Evolutionary conservation across 108 stramenopile species (phyloP), one percentile per base, ranked within the genome.

Genomic region (Parietichytrium sp.): DNA sequence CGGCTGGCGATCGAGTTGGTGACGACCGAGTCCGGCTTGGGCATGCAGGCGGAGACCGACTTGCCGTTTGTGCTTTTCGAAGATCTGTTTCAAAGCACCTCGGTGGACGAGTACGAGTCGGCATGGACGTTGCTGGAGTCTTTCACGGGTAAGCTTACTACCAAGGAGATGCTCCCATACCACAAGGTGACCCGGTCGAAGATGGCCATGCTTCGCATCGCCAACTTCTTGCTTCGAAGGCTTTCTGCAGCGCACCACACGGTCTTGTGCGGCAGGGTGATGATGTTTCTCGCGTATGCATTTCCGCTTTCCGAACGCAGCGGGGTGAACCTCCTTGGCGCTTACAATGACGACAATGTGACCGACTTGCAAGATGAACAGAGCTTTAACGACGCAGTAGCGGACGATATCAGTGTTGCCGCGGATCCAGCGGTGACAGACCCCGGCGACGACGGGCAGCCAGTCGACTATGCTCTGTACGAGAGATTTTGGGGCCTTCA

Each of bases 401-500:
- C 29, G 16, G 54, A 16, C 29, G n/a, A n/a, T n/a, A n/a, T n/a
- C n/a, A n/a, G n/a, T n/a, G n/a, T n/a, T n/a, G 36, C 53, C 26
- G 4, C 33, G 80, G 36, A 42, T 3, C 16, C 52, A 10, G 54
- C n/a, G 48, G 48, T 7, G 3, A 54, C 55, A 4, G 61, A 72
- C 33, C 6, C 61, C 7, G 79, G 6, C 7, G 48, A 29, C 27
- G 84, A 77, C 2, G 54, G 72, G 23, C 54, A 84, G 23, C 54
- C 85, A 13, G 80, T 85, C 12, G 79, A 85, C 78, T 85, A 85
- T 30, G 29, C 81, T 48, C 72, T 85, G 47, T 85, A 85, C 82
- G 47, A 54, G 49, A 29, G 84, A 25, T 85, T 85, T 38, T 85
- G 85, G 85, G 81, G 83, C 16, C 84, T 85, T 16, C 85, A 85